phyloP scores from a whole-genome alignment of 2,329 filamentous ascomycete genomes.

The Apiospora marii region DNA sequence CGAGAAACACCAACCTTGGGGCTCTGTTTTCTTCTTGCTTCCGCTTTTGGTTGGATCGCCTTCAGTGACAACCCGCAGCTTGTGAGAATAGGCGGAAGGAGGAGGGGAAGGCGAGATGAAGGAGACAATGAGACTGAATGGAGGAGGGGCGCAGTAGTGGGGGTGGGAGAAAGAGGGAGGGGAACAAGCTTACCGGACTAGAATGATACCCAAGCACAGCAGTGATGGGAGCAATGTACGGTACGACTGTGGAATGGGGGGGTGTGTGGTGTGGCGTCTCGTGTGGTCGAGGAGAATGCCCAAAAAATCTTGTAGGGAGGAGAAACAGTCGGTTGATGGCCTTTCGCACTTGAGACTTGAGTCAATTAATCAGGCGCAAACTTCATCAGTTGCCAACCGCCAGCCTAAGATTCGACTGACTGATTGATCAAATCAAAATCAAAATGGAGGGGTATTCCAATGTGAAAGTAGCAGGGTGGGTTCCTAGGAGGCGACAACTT shows the following conservation, averaged over 20 bases:
- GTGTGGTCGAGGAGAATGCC: constrained; percentile 2
- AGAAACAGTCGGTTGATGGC: not conserved
- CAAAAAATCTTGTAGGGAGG: constrained; percentile 7
- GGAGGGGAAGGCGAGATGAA: not conserved
- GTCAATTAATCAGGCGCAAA: constrained; percentile 12
- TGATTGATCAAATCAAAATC: constrained; percentile 8
- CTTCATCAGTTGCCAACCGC: not conserved
- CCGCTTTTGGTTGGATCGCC: not conserved
- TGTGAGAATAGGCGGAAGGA: not conserved
- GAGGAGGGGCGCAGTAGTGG: constrained; percentile 15
- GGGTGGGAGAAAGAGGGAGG: not conserved
- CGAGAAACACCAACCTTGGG: constrained; percentile 6
- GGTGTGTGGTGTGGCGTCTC: not conserved
- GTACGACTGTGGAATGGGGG: not conserved
- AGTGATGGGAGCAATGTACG: not conserved
- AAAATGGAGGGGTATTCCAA: constrained; percentile 16
- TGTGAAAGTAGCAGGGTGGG: not conserved
- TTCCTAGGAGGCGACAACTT: constrained; percentile 15
- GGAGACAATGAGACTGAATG: not conserved
- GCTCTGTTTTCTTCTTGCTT: not conserved
- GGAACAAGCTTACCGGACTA: not conserved
- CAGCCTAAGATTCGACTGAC: constrained; percentile 15
- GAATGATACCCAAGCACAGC: not conserved
- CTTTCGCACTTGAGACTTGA: not conserved
- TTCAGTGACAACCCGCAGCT: not conserved